Evolutionary conservation across 257 asterid species (phyloP), one percentile per base, ranked within the genome.

Genomic region (Nyctanthes arbortristis): DNA sequence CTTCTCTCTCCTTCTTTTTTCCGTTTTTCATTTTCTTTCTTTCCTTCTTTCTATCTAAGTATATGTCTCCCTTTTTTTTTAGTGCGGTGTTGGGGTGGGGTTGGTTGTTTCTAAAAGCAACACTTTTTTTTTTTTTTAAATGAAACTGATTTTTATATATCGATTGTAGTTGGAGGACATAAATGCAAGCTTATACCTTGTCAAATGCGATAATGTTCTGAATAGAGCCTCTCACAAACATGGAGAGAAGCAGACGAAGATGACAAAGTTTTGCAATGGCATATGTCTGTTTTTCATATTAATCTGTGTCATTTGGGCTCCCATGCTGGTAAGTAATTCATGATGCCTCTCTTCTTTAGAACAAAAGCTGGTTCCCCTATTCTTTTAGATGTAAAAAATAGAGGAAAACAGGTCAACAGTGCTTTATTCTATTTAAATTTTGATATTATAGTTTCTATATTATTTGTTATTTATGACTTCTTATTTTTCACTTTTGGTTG

Each of bases 281-380:
- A 84, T 94, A 69, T 94, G 97, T 80, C 79, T 94, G 70, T 91
- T 94, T 86, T 80, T 91, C 72, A 57, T 94, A 63, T 82, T 94
- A 69, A 89, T 91, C 25, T 86, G 95, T 73, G 99, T 94, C 61
- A 91, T 94, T 66, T 94, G 99, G 99, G 97, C 99, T 80, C 99
- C 99, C 66, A 94, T 94, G 97, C 84, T 94, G 95, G 99, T 91
- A 74, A 85, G 95, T 63, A 67, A 68, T 71, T 69, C 67, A 9
- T 31, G 54, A 18, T 61, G 39, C 7, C 2, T 65, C 35, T 67
- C 36, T 67, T 66, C 82, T 59, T 60, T 47, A 32, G 24, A 61
- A 18, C 39, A 31, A 11, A 31, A 31, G 25, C 36, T 70, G 10
- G 61, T 70, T 43, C 10, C 18, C 49, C 12, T 35, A 35, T 0